Conservation (phyloP, 2,329 filamentous ascomycete genomes). For the Cytospora mali region DNA sequence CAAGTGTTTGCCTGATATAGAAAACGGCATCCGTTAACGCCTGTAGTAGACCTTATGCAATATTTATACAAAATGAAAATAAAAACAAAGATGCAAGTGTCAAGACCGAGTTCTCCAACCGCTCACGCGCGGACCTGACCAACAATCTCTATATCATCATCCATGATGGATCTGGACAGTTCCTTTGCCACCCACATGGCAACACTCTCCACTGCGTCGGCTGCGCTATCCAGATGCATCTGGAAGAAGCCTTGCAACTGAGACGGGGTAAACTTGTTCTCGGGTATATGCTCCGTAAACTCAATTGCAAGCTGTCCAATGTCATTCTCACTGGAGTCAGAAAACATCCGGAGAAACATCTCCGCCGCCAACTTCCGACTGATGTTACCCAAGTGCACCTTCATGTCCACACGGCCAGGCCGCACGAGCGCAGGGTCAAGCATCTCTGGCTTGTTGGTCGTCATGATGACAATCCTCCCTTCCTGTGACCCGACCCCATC, state of each 20-base stretch:
- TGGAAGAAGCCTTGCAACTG: constrained; percentile 43
- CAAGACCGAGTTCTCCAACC: no score
- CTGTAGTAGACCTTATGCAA: not conserved
- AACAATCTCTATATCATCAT: constrained; percentile 26
- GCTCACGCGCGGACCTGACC: constrained; percentile 1
- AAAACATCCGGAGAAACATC: constrained; percentile 43
- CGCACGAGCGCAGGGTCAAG: constrained; percentile 64
- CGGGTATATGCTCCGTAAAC: constrained; percentile 38
- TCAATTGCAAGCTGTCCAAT: constrained; percentile 33
- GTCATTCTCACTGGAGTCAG: constrained; percentile 30
- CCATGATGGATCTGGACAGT: constrained; percentile 4
- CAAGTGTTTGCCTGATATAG: no score
- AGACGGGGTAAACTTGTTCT: constrained; percentile 40
- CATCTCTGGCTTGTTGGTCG: constrained; percentile 65
- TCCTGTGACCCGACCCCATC: constrained; percentile 69
- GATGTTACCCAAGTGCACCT: constrained; percentile 54
- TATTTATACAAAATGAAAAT: constrained; percentile 4
- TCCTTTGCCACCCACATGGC: constrained; percentile 22
- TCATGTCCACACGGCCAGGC: constrained; percentile 64
- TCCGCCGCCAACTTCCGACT: constrained; percentile 39
- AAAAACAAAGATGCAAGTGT: not conserved
- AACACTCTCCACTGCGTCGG: constrained; percentile 33
- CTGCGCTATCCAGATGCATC: constrained; percentile 37
- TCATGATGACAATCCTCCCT: constrained; percentile 71
- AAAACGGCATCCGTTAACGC: no score